phyloP scores from a whole-genome alignment of 805 yeast genomes.

The Saccharomyces mikatae region DNA sequence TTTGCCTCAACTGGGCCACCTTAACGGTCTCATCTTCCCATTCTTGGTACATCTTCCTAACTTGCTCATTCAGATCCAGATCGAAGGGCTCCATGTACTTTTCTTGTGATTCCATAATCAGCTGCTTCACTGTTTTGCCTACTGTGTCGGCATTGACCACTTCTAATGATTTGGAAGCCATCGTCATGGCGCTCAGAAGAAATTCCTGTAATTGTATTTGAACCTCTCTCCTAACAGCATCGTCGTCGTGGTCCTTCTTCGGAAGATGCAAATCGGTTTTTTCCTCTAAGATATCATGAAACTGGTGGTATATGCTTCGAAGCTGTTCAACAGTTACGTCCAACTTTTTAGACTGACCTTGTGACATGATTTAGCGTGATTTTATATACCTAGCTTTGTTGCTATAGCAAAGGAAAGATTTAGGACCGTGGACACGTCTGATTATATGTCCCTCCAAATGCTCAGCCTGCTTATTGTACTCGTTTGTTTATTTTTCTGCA shows the following conservation, averaged over 20 bases:
- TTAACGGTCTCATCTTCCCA: constrained; percentile 57
- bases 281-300: constrained; percentile 20
- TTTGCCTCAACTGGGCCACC: constrained; percentile 47
- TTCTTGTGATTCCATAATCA: constrained; percentile 14
- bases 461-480: neutral
- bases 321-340: constrained; percentile 23
- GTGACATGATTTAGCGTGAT: neutral
- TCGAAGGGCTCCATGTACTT: constrained; percentile 62
- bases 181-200: constrained; percentile 36
- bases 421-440: neutral
- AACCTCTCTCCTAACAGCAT: constrained; percentile 16
- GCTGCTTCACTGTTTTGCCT: constrained; percentile 15
- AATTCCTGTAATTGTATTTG: constrained; percentile 19
- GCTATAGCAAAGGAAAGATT: neutral
- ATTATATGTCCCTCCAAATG: neutral
- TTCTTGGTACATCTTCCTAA: constrained; percentile 47
- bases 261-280: constrained; percentile 17
- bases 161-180: constrained; percentile 45
- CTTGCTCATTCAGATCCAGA: constrained; percentile 47
- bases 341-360: constrained; percentile 6
- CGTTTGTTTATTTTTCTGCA: neutral
- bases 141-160: constrained; percentile 47
- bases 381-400: neutral
- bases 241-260: constrained; percentile 4
- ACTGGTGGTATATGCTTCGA: constrained; percentile 24